Base-by-base conservation (phyloP, 2,329 filamentous ascomycete species). In the Colletotrichum lindemuthianum region DNA sequence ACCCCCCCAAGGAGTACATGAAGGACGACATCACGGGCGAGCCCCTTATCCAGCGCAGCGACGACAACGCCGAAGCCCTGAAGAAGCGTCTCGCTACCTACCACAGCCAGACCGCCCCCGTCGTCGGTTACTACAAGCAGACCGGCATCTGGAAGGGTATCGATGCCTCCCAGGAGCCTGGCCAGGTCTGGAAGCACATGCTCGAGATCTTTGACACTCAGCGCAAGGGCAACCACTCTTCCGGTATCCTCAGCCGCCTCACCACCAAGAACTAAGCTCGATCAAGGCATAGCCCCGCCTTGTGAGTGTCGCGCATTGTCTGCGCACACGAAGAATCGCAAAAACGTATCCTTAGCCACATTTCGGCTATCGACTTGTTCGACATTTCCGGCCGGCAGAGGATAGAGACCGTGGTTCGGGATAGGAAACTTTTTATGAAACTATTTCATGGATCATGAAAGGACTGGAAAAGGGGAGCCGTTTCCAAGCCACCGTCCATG, bases 21-120 rank as follows among this genome's bases (percentile, higher is more conserved):
- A 97, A 89, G 77, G 96, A 99, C 80, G 96, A 99, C 79, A 81
- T 97, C 71, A 98, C 96, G 16, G 96, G 96, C 79, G 96, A 99
- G 86, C 94, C 95, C 52, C 86, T 99, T 71, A 91, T 98, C 74
- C 96, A 98, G 85, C 90, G 96, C 74, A 95, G 92, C 70, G 96
- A 99, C 78, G 96, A 99, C 84, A 99, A 98, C 79, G 94, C 92
- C 72, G 95, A 94, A 8, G 93, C 96, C 48, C 88, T 99, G 69
- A 95, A 93, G 88, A 99, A 97, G 89, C 91, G 96, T 68, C 86
- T 99, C 65, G 84, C 84, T 44, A 97, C 95, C 65, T 99, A 99
- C 82, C 96, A 99, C 83, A 84, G 88, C 70, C 96, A 99, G 88
- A 99, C 96, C 39, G 82, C 88, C 48, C 96, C 96, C 16, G 96